Percentiles rank a stretch among this genome's conserved stretches.
These are phyloP conservation scores for Jasminum sambac DNA, from an alignment of 257 asterid species.

Conservation along the genomic window DNA sequence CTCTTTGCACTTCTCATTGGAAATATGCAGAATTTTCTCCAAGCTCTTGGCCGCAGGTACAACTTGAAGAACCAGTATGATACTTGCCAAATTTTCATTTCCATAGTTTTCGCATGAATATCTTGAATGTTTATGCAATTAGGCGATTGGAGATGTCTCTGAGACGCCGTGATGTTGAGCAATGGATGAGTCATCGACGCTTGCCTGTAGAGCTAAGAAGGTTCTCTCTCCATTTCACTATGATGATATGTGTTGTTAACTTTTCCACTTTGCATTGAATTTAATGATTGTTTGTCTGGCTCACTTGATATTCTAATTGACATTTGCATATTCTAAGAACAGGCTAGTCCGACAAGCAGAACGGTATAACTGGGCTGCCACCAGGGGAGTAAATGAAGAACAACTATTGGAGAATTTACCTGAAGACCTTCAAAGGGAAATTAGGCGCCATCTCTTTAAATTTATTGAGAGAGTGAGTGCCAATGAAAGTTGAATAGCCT, in stretches of 20 bases:
- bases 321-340: constrained; percentile 10
- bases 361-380: constrained; percentile 89
- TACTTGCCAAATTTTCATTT: not conserved
- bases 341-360: constrained; percentile 83
- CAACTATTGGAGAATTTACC: constrained; percentile 84
- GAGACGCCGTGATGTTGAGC: constrained; percentile 89
- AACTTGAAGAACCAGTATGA: not conserved
- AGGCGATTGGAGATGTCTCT: constrained; percentile 85
- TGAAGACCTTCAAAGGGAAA: constrained; percentile 88
- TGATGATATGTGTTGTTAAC: constrained; percentile 5
- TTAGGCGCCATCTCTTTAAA: constrained; percentile 85
- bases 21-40: constrained; percentile 94
- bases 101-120: not conserved
- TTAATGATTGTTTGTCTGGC: not conserved
- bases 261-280: not conserved
- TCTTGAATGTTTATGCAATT: constrained; percentile 4
- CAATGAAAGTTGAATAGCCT: not conserved
- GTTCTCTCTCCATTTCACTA: constrained; percentile 30
- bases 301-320: not conserved
- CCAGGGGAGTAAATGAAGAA: constrained; percentile 89
- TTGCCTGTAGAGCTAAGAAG: constrained; percentile 72
- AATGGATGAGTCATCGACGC: constrained; percentile 95
- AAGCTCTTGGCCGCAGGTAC: constrained; percentile 89
- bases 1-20: constrained; percentile 89
- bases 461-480: constrained; percentile 70